Conservation (phyloP, 1,284 basidiomycete species). For the Exobasidium cylindrosporum region DNA sequence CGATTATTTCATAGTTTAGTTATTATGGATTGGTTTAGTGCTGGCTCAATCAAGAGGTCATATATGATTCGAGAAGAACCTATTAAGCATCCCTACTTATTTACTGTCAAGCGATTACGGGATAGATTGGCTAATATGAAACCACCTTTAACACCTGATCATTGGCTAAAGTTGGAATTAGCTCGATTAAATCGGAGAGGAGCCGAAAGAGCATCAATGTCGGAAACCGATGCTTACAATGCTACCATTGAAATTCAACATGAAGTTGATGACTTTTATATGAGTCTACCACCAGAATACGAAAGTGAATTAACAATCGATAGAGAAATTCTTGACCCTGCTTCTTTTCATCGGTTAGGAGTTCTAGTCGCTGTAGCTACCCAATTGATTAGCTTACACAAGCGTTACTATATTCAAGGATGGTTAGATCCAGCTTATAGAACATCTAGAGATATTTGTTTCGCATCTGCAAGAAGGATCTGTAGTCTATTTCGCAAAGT, state of each 20-base stretch:
- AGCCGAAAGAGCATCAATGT: conserved; percentile 31
- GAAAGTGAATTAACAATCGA: background rate
- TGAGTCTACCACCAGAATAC: conserved; percentile 24
- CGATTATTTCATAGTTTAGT: conserved; percentile 31
- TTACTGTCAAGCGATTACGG: conserved; percentile 11
- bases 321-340: background rate
- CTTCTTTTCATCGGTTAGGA: conserved; percentile 5
- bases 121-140: background rate
- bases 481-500: conserved; percentile 40
- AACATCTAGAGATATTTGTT: conserved; percentile 43
- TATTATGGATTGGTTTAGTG: conserved; percentile 30
- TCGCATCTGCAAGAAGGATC: conserved; percentile 31
- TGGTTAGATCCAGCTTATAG: conserved; percentile 40
- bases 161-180: conserved; percentile 21
- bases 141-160: background rate
- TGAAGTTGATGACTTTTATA: conserved; percentile 32
- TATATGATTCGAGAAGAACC: conserved; percentile 10
- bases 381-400: conserved; percentile 29
- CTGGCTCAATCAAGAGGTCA: conserved; percentile 15
- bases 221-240: conserved; percentile 31
- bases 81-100: conserved; percentile 18
- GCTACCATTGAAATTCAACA: conserved; percentile 36
- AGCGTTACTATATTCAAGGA: conserved; percentile 46
- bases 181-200: conserved; percentile 29
- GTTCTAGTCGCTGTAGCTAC: conserved; percentile 12